A percentile compares a stretch with the other conserved stretches of the same genome.
These are phyloP conservation scores for Dentipellis sp. DNA, from an alignment of 768 basidiomycete species.

Conservation along the genomic window DNA sequence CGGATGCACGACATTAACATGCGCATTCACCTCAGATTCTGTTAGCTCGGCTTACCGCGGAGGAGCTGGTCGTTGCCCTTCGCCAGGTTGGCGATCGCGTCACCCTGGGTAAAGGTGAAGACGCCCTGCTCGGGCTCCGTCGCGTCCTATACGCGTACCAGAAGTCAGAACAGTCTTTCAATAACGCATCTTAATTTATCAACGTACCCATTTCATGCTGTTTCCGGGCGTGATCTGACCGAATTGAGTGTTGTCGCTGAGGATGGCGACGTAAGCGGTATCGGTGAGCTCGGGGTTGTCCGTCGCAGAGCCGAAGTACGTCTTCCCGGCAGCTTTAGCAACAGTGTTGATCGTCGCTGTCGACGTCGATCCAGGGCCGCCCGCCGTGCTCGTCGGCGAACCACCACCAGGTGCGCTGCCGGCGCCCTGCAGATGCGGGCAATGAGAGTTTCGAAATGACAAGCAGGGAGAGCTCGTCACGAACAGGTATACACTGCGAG, in stretches of 20 bases:
- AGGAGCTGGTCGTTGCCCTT: slow-evolving; percentile 37
- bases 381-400: not conserved
- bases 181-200: not conserved
- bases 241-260: slow-evolving; percentile 28
- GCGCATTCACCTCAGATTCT: not conserved
- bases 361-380: slow-evolving; percentile 5
- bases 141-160: slow-evolving; percentile 29
- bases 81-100: slow-evolving; percentile 35
- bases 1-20: not conserved
- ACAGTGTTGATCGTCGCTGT: slow-evolving; percentile 24
- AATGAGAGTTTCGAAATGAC: not conserved
- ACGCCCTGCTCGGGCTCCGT: slow-evolving; percentile 39
- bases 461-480: not conserved
- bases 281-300: slow-evolving; percentile 37
- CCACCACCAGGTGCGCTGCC: not conserved
- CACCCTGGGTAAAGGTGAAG: slow-evolving; percentile 39
- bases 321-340: slow-evolving; percentile 31
- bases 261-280: slow-evolving; percentile 26
- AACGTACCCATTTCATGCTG: slow-evolving; percentile 35
- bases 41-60: slow-evolving; percentile 23
- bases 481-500: not conserved
- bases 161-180: not conserved
- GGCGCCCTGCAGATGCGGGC: not conserved
- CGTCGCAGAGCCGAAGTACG: slow-evolving; percentile 40
- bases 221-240: slow-evolving; percentile 37